These are phyloP conservation scores for Urtica urens DNA, from an alignment of 306 rosid genomes.

Conservation along the genomic window DNA sequence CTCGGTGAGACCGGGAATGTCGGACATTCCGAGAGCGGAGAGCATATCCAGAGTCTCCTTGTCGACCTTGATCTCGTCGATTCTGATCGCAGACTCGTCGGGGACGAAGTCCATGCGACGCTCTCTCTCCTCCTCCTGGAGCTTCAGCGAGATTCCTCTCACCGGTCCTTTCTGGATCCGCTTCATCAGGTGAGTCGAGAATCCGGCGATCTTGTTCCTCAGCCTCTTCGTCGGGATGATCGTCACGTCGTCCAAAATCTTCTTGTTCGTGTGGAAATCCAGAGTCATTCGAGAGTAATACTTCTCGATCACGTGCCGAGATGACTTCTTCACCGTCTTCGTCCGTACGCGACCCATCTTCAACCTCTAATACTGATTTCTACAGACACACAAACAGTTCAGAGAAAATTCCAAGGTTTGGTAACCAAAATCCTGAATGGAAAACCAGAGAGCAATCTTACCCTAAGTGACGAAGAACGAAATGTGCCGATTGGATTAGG, in stretches of 20 bases:
- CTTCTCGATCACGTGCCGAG: constrained; percentile 26
- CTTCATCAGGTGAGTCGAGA: constrained; percentile 34
- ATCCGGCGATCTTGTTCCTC: constrained; percentile 30
- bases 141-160: constrained; percentile 9
- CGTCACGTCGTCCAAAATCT: constrained; percentile 27
- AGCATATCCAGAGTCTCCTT: constrained; percentile 12
- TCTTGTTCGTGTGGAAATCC: constrained; percentile 29
- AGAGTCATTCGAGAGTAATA: constrained; percentile 25
- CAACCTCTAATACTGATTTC: no score
- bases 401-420: no score
- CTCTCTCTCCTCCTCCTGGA: constrained; percentile 14
- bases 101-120: constrained; percentile 14
- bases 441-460: no score
- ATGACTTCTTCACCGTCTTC: constrained; percentile 32
- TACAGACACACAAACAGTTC: no score
- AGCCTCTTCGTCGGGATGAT: constrained; percentile 25
- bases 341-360: constrained; percentile 32
- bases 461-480: no score
- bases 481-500: no score
- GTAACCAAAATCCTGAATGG: no score
- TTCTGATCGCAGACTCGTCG: constrained; percentile 10
- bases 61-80: constrained; percentile 11
- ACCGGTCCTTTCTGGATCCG: constrained; percentile 30
- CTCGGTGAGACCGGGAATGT: constrained; percentile 8
- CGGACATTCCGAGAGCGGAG: constrained; percentile 10